Base-by-base conservation (phyloP, 139 green algal genomes). In the Chlamydomonas urium region DNA sequence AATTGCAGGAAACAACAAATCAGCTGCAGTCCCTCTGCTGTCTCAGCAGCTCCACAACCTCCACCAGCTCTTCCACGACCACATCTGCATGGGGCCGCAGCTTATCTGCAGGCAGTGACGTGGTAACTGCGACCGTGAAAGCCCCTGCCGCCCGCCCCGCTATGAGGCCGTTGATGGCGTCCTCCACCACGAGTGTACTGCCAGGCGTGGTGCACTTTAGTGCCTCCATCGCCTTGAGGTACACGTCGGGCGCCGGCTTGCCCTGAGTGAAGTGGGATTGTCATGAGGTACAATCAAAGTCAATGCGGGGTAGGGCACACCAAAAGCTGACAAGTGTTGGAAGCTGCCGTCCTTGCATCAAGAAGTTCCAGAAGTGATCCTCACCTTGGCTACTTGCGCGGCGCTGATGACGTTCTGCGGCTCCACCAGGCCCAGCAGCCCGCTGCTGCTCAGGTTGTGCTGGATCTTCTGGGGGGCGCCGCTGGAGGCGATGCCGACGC, bases 171-270 rank as follows among this genome's bases (percentile, higher is more conserved):
- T 93, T 83, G 4, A 92, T 81, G 6, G 90, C 83, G 59, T 90
- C 86, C 72, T 93, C 88, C 2, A 93, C 73, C n/a, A 93, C 78
- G 6, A 93, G 31, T 5, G 75, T 82, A 0, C 61, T 37, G 8
- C 32, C 33, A 8, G 72, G 66, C 32, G 78, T 59, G 5, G 35
- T 50, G 80, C 83, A 91, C 42, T 80, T 81, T 71, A 90, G 19
- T 4, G 79, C 73, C 32, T 66, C 48, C 71, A 95, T 72, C 1
- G 80, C 81, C 59, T 90, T 87, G 10, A 91, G 24, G 74, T 93
- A 95, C 19, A 95, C 85, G 57, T 95, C 90, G 1, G 90, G 90
- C 1, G 83, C 83, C 0, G 89, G 89, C 73, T 94, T 94, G 35
- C 89, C 89, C 23, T 75, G 75, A 10, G 56, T 34, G 29, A 88